Evolutionary conservation across 2,329 filamentous ascomycete species (phyloP).

Genomic region (Sporothrix curviconia): DNA sequence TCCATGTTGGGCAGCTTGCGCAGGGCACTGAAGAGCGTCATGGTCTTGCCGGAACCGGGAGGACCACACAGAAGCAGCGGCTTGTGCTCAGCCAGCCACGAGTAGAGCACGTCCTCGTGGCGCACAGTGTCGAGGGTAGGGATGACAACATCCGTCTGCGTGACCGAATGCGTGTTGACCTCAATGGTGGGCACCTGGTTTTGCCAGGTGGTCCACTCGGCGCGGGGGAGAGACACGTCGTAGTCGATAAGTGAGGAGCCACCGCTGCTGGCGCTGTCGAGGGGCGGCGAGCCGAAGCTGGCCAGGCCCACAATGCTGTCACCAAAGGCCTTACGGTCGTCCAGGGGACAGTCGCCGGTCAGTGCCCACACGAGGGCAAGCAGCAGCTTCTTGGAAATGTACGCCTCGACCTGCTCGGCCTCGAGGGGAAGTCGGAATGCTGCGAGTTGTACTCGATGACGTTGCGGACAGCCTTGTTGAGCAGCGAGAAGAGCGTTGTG

Average conservation of each 20-base stretch:
- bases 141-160: constrained; percentile 96
- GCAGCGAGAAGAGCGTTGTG: constrained; percentile 85
- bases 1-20: constrained; percentile 98
- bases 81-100: constrained; percentile 98
- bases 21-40: constrained; percentile 97
- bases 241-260: constrained; percentile 88
- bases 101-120: constrained; percentile 98
- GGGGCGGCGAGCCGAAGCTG: constrained; percentile 74
- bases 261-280: constrained; percentile 57
- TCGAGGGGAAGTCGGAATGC: constrained; percentile 93
- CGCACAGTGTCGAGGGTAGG: constrained; percentile 95
- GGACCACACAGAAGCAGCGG: constrained; percentile 93
- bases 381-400: constrained; percentile 87
- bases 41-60: constrained; percentile 97
- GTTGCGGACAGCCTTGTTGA: constrained; percentile 89
- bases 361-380: constrained; percentile 92
- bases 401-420: constrained; percentile 80
- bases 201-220: constrained; percentile 90
- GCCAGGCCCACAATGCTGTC: constrained; percentile 76
- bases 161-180: constrained; percentile 96
- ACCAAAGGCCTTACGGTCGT: constrained; percentile 82
- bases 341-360: constrained; percentile 86
- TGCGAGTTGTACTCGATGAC: constrained; percentile 94
- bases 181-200: constrained; percentile 90
- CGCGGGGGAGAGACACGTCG: constrained; percentile 78